Conservation (phyloP, 441 rosid genomes). For the Pelargonium fulgidum region DNA sequence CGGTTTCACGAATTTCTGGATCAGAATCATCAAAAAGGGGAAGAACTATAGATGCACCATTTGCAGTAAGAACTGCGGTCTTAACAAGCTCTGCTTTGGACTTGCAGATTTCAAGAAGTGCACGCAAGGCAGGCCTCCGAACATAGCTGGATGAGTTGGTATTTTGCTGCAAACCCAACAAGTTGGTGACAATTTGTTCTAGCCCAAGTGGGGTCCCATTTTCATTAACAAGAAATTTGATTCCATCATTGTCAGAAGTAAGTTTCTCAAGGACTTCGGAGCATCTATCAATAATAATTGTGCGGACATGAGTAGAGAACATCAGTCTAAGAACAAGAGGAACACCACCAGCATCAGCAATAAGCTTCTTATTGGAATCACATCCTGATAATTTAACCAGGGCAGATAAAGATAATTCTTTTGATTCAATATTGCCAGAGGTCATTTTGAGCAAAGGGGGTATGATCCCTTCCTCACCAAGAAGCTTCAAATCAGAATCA, state of each 20-base stretch:
- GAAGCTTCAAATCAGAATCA: slow-evolving; percentile 39
- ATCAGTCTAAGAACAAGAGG: slow-evolving; percentile 35
- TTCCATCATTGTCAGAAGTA: slow-evolving; percentile 38
- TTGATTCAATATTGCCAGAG: slow-evolving; percentile 40
- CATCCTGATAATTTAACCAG: slow-evolving; percentile 41
- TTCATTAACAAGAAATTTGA: slow-evolving; percentile 45
- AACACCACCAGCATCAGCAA: slow-evolving; percentile 51
- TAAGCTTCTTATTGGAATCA: slow-evolving; percentile 38
- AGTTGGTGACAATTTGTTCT: slow-evolving; percentile 34
- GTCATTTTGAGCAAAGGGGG: slow-evolving; percentile 53
- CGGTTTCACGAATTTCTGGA: slow-evolving; percentile 43
- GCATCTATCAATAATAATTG: slow-evolving; percentile 38
- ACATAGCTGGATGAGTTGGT: slow-evolving; percentile 28
- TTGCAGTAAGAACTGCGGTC: slow-evolving; percentile 46
- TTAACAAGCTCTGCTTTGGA: slow-evolving; percentile 43
- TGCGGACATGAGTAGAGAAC: slow-evolving; percentile 30
- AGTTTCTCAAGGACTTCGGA: slow-evolving; percentile 45
- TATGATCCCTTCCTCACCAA: slow-evolving; percentile 52
- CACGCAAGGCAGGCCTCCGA: slow-evolving; percentile 41
- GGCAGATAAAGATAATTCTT: slow-evolving; percentile 41
- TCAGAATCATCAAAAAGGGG: slow-evolving; percentile 53
- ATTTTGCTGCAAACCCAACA: slow-evolving; percentile 42
- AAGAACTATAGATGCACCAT: slow-evolving; percentile 42
- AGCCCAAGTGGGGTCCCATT: slow-evolving; percentile 37
- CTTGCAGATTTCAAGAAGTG: slow-evolving; percentile 48